Base-by-base conservation (phyloP, 2,329 filamentous ascomycete species). In the Aspergillus sp. region DNA sequence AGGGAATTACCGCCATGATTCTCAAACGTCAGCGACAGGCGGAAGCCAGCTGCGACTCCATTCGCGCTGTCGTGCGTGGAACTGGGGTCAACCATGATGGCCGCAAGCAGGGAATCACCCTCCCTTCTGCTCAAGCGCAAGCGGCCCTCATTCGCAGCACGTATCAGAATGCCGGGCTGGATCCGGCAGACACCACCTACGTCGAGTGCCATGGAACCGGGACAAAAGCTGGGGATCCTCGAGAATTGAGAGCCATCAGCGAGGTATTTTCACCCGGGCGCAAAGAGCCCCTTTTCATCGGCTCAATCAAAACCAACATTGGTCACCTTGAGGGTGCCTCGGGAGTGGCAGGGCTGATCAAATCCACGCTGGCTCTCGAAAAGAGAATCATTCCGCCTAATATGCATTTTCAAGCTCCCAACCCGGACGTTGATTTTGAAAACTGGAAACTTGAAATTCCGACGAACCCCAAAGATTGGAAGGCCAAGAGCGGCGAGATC, bases 201-300 rank as follows among this genome's bases (percentile, higher is more conserved):
- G 71, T 80, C 18, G 72, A 80, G 54, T 69, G 68, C 11, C 77
- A 80, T 56, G 77, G 77, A 10, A 80, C 78, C 0, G 77, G 77
- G 20, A 75, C 72, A 1, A 54, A 50, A 9, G 67, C 64, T 4
- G 72, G 72, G 3, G 72, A 74, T 51, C 71, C 67, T 1, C 24
- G 55, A 11, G 71, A 73, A 55, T 58, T 65, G 0, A 46, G 55
- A 7, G 71, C 66, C 3, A 65, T 70, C n/a, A 55, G 52, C 6
- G 50, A 56, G 2, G 67, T 65, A 0, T 68, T 73, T 54, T 57
- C 60, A 24, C 26, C 49, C 14, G 60, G 49, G 4, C 39, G 53
- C 6, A 12, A 52, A n/a, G 29, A 46, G 14, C 55, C 56, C 6
- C 52, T 71, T 6, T 60, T 53, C 14, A 54, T 73, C 11, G 71